Percentiles rank a stretch among this genome's conserved stretches.
phyloP scores from a whole-genome alignment of 257 asterid species.

The Scutellaria minor region DNA sequence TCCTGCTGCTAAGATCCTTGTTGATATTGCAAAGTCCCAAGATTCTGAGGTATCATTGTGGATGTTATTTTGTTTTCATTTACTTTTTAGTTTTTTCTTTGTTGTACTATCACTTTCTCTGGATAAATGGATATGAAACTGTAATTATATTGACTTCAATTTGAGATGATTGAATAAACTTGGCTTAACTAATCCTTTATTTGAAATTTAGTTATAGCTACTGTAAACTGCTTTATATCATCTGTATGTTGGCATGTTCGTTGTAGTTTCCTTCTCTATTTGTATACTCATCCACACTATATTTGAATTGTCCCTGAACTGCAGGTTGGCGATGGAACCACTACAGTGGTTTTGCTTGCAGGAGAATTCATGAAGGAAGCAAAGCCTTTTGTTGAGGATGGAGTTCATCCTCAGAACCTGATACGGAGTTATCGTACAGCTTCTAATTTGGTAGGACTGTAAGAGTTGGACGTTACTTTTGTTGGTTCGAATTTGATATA shows the following conservation, averaged over 20 bases:
- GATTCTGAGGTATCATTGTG: conserved; percentile 80
- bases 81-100: background rate
- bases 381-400: conserved; percentile 96
- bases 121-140: conserved; percentile 21
- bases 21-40: conserved; percentile 97
- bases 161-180: conserved; percentile 2
- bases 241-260: background rate
- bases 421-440: conserved; percentile 89
- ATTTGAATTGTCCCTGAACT: conserved; percentile 25
- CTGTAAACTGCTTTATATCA: background rate
- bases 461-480: conserved; percentile 3
- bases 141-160: background rate
- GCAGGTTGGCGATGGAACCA: conserved; percentile 99
- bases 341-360: conserved; percentile 96
- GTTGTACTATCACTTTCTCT: conserved; percentile 36
- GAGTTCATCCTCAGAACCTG: conserved; percentile 96
- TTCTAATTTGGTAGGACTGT: conserved; percentile 62
- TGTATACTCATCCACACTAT: conserved; percentile 13
- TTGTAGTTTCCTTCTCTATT: background rate
- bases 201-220: background rate
- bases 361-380: conserved; percentile 97
- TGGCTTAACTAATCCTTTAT: background rate
- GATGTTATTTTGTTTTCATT: background rate
- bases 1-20: conserved; percentile 98
- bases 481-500: conserved; percentile 25